Evolutionary conservation across 2,329 filamentous ascomycete species (phyloP).

Genomic region (Bipolaris sorokiniana): DNA sequence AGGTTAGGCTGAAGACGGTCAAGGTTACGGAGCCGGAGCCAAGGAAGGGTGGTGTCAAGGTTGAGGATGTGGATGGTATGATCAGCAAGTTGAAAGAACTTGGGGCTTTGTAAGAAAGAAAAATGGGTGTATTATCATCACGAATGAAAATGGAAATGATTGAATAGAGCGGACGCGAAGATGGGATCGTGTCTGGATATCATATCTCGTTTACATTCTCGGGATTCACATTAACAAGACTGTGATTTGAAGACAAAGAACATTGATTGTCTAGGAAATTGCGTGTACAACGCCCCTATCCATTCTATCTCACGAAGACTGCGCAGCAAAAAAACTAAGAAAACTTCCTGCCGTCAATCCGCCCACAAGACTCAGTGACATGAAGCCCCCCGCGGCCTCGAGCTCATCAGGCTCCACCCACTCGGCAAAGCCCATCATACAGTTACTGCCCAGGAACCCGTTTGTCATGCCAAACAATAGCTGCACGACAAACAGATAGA

Average conservation of each 20-base stretch:
- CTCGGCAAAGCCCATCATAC: constrained; percentile 87
- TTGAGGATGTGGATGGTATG: constrained; percentile 95
- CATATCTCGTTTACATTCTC: neutral
- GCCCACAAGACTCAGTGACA: constrained; percentile 86
- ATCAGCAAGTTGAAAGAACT: constrained; percentile 94
- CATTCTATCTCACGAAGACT: constrained; percentile 6
- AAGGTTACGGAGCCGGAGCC: constrained; percentile 88
- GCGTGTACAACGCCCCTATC: neutral
- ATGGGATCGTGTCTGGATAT: neutral
- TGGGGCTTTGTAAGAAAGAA: constrained; percentile 72
- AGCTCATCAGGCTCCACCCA: constrained; percentile 83
- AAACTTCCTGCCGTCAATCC: constrained; percentile 87
- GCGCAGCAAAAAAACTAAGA: constrained; percentile 77
- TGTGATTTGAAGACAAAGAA: no score
- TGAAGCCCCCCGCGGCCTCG: constrained; percentile 90
- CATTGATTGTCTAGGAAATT: neutral
- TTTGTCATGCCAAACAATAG: constrained; percentile 83
- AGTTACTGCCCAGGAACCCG: constrained; percentile 83
- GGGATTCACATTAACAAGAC: neutral
- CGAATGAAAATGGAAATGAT: neutral
- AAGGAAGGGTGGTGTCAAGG: constrained; percentile 92
- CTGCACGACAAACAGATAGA: constrained; percentile 86
- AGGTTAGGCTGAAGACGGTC: constrained; percentile 81
- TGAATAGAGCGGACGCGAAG: neutral
- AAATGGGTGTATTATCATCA: neutral